Evolutionary conservation across 805 yeast genomes (phyloP), one percentile per base, ranked within the genome.

Genomic region (Cyberlindnera amylophila): DNA sequence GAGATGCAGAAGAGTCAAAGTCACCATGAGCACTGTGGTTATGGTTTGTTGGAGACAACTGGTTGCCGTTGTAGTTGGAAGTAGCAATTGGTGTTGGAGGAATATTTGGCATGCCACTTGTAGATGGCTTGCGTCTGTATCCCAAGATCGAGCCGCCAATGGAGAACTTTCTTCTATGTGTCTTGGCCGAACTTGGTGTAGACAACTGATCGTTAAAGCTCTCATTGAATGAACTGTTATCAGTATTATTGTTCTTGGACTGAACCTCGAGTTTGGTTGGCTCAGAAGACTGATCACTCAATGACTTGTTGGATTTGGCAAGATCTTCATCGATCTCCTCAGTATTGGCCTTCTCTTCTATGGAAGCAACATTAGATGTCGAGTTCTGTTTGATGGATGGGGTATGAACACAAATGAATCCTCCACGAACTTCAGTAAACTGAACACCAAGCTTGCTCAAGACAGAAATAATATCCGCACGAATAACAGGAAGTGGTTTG

Each of bases 391-490:
- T 36, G 26, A 70, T 68, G 3, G 80, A 75, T 32, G 82, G 74
- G 28, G 75, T 41, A 56, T 85, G 89, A 9, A 79, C 73, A 67
- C 98, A 90, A 18, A 87, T 75, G 61, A 91, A 90, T 0, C 97
- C 98, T 45, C 98, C 97, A 57, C 84, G 84, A 17, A 90, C 95
- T 64, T 90, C 98, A 48, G 82, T 84, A 61, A 75, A 90, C 45
- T 80, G 78, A 37, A 91, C 93, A 21, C 87, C 88, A 58, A 87
- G 70, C 49, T 79, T 79, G 15, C 79, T 80, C 59, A 90, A 72
- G 1, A 85, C 91, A 16, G 79, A 74, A 23, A 90, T 85, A 32
- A 90, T 81, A 59, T 86, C 90, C 57, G 85, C 81, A 42, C 97
- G 77, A 44, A 90, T 89, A 49, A 86, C 85, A 11, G 95, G 90